Evolutionary conservation across 2,329 filamentous ascomycete genomes (phyloP), one percentile per base, ranked within the genome.

Genomic region (Fusarium sp.): DNA sequence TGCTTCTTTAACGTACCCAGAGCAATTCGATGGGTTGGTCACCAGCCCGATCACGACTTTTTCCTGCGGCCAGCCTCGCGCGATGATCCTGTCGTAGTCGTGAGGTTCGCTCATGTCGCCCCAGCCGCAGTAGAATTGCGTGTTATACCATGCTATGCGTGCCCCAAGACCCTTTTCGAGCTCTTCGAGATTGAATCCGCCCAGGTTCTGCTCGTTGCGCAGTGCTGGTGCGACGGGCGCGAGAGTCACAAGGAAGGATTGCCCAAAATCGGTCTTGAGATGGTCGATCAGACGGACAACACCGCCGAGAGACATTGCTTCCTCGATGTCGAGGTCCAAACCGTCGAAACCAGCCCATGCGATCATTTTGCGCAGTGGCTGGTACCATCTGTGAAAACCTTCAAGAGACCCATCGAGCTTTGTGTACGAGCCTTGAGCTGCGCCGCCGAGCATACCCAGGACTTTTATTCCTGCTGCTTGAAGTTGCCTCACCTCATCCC

Each of bases 61-160:
- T 12, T 86, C 80, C 1, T 92, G 85, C 2, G 85, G 82, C 89
- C 91, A 97, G 2, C 92, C 92, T 20, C 84, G 80, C 10, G 82
- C 79, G 6, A 87, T 72, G 36, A 86, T 81, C n/a, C 72, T 68
- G 30, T 84, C 80, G 72, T 84, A 88, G 59, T 80, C 78, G 7
- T 72, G 53, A 0, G 83, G 75, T 23, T 71, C 79, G 23, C 74
- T 75, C 69, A 84, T 80, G 64, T 82, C 83, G 3, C 92, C 92
- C 88, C 92, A 97, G 0, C 93, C 93, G 73, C 91, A 94, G 82
- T 97, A 97, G 78, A 97, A 96, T 75, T 97, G 94, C 7, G 89
- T 85, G 74, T 97, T 97, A 76, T 97, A 97, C 86, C 92, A 97
- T 3, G 84, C 84, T 31, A 97, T 91, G 55, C 89, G 84, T 12